These are phyloP conservation scores for Spathaspora passalidarum DNA, from an alignment of 805 yeast species.

Conservation along the genomic window DNA sequence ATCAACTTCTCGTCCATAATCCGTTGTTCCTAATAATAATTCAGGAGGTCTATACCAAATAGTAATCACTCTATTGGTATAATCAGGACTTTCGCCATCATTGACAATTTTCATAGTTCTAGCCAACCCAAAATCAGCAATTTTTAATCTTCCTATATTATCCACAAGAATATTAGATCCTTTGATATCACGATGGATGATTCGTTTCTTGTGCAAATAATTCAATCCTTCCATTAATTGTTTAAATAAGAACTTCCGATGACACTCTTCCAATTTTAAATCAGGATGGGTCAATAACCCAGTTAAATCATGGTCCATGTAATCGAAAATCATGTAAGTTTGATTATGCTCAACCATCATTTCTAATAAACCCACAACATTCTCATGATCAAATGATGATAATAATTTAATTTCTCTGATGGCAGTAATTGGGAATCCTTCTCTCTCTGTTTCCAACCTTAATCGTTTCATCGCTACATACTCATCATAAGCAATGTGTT, in stretches of 20 bases:
- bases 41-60: conserved; percentile 98
- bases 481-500: conserved; percentile 61
- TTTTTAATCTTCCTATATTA: conserved; percentile 58
- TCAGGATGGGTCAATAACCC: conserved; percentile 81
- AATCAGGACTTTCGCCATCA: conserved; percentile 61
- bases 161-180: conserved; percentile 75
- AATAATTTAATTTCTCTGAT: conserved; percentile 84
- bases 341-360: conserved; percentile 81
- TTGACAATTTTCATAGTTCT: conserved; percentile 63
- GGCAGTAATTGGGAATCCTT: conserved; percentile 96
- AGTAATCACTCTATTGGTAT: conserved; percentile 93
- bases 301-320: conserved; percentile 89
- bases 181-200: conserved; percentile 78
- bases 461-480: conserved; percentile 85
- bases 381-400: conserved; percentile 78
- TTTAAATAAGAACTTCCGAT: conserved; percentile 61
- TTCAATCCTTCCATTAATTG: conserved; percentile 68
- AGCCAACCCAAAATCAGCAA: conserved; percentile 83
- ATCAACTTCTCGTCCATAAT: conserved; percentile 87
- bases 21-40: conserved; percentile 82
- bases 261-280: conserved; percentile 57
- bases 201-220: conserved; percentile 64
- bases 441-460: conserved; percentile 82
- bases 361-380: conserved; percentile 78
- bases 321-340: conserved; percentile 88